These are phyloP conservation scores for Mimosa pudica DNA, from an alignment of 306 rosid species.

Conservation along the genomic window DNA sequence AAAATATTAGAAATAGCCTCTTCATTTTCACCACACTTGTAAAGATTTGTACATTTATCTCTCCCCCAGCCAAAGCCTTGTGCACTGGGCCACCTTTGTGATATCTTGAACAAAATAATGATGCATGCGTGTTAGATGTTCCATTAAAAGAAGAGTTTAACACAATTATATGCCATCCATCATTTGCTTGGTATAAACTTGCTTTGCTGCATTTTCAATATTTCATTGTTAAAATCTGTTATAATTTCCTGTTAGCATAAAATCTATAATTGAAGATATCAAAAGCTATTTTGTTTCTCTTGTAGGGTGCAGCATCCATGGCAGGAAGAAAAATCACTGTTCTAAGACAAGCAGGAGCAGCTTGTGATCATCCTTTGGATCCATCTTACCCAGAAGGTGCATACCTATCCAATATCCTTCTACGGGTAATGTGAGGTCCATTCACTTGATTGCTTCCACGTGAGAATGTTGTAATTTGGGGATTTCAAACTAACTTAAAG, in stretches of 20 bases:
- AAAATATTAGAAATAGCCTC: too few species aligned
- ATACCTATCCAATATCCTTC: slow-evolving; percentile 70
- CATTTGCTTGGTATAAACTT: not conserved
- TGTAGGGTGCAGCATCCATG: slow-evolving; percentile 72
- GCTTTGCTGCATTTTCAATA: not conserved
- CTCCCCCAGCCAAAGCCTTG: too few species aligned
- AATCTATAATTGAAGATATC: not conserved
- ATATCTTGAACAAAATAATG: not conserved
- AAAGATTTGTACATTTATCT: too few species aligned
- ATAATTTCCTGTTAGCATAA: not conserved
- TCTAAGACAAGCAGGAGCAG: slow-evolving; percentile 74
- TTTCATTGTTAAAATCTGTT: not conserved
- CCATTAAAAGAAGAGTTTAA: not conserved
- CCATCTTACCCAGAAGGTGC: slow-evolving; percentile 90
- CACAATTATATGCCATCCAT: not conserved
- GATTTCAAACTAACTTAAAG: not conserved
- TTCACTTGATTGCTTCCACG: slow-evolving; percentile 17
- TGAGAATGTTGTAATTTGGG: too few species aligned
- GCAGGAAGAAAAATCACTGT: slow-evolving; percentile 75
- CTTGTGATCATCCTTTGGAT: slow-evolving; percentile 80
- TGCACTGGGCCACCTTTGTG: not conserved
- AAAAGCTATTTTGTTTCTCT: not conserved
- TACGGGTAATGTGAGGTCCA: slow-evolving; percentile 58
- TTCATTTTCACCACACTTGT: too few species aligned
- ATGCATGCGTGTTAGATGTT: not conserved